Percentiles rank a stretch among this genome's conserved stretches.
phyloP scores from a whole-genome alignment of 768 basidiomycete genomes.

The Hebeloma cylindrosporum region DNA sequence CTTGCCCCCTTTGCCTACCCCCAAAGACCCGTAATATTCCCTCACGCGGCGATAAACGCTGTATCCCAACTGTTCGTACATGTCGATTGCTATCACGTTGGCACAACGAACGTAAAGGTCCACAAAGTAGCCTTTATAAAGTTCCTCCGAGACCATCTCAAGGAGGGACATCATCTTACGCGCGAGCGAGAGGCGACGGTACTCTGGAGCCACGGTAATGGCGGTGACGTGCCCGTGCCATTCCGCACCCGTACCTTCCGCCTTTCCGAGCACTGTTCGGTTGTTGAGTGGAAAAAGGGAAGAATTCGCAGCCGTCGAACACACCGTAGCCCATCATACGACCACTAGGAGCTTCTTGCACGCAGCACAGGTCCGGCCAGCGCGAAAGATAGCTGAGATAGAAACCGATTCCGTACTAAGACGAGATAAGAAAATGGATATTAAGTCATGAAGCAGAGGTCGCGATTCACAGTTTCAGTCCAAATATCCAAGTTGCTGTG shows the following conservation, averaged over 20 bases:
- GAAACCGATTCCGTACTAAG: constrained; percentile 82
- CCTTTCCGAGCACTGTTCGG: constrained; percentile 84
- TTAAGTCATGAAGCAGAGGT: too few species aligned
- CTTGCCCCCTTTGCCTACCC: constrained; percentile 69
- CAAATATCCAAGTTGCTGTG: constrained; percentile 89
- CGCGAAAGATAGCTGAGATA: constrained; percentile 86
- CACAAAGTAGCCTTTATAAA: constrained; percentile 86
- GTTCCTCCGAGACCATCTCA: constrained; percentile 80
- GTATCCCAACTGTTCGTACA: constrained; percentile 94
- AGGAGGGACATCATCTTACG: constrained; percentile 84
- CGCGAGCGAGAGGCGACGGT: constrained; percentile 85
- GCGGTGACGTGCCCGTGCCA: constrained; percentile 97
- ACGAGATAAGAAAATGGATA: not conserved
- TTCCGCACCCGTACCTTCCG: constrained; percentile 72
- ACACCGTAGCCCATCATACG: constrained; percentile 93
- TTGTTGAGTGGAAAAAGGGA: not conserved
- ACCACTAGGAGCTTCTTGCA: constrained; percentile 77
- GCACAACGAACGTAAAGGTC: constrained; percentile 94
- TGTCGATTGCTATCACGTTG: constrained; percentile 77
- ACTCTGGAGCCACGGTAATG: constrained; percentile 91
- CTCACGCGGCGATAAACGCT: constrained; percentile 88
- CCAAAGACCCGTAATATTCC: constrained; percentile 85
- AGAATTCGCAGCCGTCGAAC: constrained; percentile 24
- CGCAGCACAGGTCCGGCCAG: constrained; percentile 91
- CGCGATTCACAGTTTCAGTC: constrained; percentile 95